These are phyloP conservation scores for Colletotrichum destructivum DNA, from an alignment of 2,329 filamentous ascomycete genomes.

Conservation along the genomic window DNA sequence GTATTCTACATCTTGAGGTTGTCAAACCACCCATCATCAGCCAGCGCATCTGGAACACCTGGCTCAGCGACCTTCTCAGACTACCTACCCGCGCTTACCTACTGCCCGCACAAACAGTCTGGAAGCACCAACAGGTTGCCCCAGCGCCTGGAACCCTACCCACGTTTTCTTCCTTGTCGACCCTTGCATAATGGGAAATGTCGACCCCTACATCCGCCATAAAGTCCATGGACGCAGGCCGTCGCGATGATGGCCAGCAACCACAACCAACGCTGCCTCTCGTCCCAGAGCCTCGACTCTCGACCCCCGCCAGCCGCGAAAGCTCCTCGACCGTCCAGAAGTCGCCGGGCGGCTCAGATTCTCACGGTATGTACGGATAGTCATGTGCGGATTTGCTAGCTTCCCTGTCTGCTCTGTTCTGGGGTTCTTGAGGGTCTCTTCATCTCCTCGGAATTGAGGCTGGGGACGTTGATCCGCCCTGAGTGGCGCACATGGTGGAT, in stretches of 20 bases:
- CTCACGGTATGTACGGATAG: slow-evolving; percentile 48
- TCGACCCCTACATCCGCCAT: slow-evolving; percentile 38
- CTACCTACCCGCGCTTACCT: slow-evolving; percentile 9
- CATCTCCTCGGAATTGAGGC: slow-evolving; percentile 7
- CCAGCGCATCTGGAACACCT: background rate
- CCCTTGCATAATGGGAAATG: slow-evolving; percentile 42
- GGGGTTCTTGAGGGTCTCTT: background rate
- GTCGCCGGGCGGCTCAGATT: slow-evolving; percentile 48
- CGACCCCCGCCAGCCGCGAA: slow-evolving; percentile 44
- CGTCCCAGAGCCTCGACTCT: slow-evolving; percentile 47
- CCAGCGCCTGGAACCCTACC: slow-evolving; percentile 2
- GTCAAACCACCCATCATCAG: background rate
- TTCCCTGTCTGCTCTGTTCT: background rate
- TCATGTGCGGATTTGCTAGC: background rate
- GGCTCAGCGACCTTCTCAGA: background rate
- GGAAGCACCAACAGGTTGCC: background rate
- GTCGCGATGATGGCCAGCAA: slow-evolving; percentile 29
- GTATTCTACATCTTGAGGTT: slow-evolving; percentile 30
- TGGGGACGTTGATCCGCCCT: slow-evolving; percentile 10
- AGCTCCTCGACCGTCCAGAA: slow-evolving; percentile 40
- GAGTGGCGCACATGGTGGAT: slow-evolving; percentile 25
- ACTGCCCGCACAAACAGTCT: background rate
- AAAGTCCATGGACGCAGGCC: slow-evolving; percentile 39
- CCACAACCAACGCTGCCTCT: slow-evolving; percentile 8
- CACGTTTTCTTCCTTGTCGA: slow-evolving; percentile 10